Evolutionary conservation across 164 flowering plant species (phyloP).

Genomic region (Sextonia rubra): DNA sequence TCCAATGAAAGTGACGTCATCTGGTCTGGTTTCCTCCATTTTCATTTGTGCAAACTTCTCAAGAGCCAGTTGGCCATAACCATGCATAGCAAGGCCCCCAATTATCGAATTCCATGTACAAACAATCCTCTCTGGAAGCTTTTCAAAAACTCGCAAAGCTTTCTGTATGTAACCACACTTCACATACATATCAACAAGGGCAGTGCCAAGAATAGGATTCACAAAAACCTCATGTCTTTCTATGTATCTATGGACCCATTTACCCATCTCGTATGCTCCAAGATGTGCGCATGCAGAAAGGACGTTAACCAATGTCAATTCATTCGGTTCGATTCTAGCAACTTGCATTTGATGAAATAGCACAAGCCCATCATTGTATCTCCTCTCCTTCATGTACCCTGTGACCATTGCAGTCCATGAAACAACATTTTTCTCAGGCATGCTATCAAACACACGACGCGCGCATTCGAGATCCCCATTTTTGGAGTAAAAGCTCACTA

Average conservation of each 20-base stretch:
- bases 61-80: constrained; percentile 22
- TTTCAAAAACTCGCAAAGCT: constrained; percentile 14
- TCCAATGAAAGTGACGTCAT: constrained; percentile 20
- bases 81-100: constrained; percentile 25
- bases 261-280: constrained; percentile 24
- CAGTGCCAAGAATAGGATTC: constrained; percentile 21
- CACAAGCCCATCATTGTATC: constrained; percentile 15
- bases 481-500: constrained; percentile 18
- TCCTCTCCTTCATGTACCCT: constrained; percentile 17
- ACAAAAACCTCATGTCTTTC: constrained; percentile 1
- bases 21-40: constrained; percentile 13
- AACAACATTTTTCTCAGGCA: constrained; percentile 24
- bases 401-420: constrained; percentile 29
- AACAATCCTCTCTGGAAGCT: constrained; percentile 12
- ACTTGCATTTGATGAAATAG: constrained; percentile 20
- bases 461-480: constrained; percentile 20
- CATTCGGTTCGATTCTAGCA: constrained; percentile 18
- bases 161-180: constrained; percentile 20
- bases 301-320: constrained; percentile 19
- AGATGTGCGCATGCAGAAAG: constrained; percentile 27
- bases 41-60: constrained; percentile 15
- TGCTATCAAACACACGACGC: constrained; percentile 15
- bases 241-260: constrained; percentile 20
- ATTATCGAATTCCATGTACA: constrained; percentile 27
- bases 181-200: constrained; percentile 28